phyloP scores from a whole-genome alignment of 768 basidiomycete genomes.

The Tylopilus subfusipes region DNA sequence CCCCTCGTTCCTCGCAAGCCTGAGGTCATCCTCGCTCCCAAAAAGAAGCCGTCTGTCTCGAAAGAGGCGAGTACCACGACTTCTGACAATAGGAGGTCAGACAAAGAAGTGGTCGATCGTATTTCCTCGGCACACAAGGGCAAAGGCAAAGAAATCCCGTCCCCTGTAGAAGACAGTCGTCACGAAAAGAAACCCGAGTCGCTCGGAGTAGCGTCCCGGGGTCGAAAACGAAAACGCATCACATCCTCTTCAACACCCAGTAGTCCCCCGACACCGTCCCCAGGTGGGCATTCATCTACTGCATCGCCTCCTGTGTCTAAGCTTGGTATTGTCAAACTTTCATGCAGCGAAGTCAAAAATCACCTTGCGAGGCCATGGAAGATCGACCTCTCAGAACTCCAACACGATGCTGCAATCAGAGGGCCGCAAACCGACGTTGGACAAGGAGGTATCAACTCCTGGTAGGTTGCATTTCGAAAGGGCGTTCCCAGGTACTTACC shows the following conservation, averaged over 20 bases:
- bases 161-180: not conserved
- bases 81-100: not conserved
- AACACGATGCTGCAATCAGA: conserved; percentile 2
- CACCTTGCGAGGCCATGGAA: conserved; percentile 5
- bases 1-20: conserved; percentile 10
- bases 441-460: conserved; percentile 5
- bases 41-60: not conserved
- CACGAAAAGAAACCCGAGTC: conserved; percentile 14
- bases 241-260: conserved; percentile 14
- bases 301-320: conserved; percentile 3
- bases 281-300: conserved; percentile 21
- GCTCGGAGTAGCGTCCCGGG: conserved; percentile 5
- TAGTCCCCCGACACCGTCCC: conserved; percentile 6
- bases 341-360: conserved; percentile 6
- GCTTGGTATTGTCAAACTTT: conserved; percentile 4
- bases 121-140: conserved; percentile 7
- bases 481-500: conserved; percentile 5
- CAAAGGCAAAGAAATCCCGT: conserved; percentile 16
- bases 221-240: conserved; percentile 26
- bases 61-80: not conserved
- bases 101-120: not conserved
- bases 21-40: conserved; percentile 6
- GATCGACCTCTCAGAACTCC: conserved; percentile 5
- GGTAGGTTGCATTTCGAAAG: conserved; percentile 8
- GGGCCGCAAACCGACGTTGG: not conserved